phyloP scores from a whole-genome alignment of 108 stramenopile species.

The Skeletonema marinoi region DNA sequence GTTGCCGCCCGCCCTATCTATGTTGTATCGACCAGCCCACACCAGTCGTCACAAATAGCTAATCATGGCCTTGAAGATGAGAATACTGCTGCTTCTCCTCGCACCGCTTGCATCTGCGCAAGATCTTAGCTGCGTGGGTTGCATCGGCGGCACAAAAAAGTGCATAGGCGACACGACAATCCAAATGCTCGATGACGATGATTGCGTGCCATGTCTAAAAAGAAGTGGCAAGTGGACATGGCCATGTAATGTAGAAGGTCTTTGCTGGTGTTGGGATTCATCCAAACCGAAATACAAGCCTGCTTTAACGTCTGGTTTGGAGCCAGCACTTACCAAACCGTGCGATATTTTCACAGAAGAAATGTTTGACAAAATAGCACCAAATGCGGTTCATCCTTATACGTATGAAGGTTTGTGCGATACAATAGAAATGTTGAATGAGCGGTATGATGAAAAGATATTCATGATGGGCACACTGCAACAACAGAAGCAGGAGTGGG shows the following conservation, averaged over 20 bases:
- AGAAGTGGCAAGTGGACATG: constrained; percentile 39
- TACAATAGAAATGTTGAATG: constrained; percentile 29
- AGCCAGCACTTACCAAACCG: constrained; percentile 28
- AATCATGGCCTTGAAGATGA: neutral
- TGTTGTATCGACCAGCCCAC: no score
- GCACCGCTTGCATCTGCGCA: neutral
- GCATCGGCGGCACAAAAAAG: constrained; percentile 29
- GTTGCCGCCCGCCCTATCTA: no score
- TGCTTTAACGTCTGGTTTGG: constrained; percentile 16
- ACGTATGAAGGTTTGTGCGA: constrained; percentile 47
- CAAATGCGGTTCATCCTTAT: constrained; percentile 45
- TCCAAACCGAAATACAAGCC: constrained; percentile 41
- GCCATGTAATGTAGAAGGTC: constrained; percentile 28
- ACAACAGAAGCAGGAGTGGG: constrained; percentile 43
- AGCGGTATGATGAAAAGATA: constrained; percentile 42
- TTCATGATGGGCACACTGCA: constrained; percentile 40
- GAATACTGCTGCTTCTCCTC: neutral
- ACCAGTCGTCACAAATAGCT: no score
- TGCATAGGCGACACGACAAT: constrained; percentile 39
- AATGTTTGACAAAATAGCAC: constrained; percentile 37
- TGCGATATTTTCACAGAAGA: constrained; percentile 45
- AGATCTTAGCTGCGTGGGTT: constrained; percentile 32
- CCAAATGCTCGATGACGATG: constrained; percentile 31
- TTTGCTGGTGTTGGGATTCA: constrained; percentile 53
- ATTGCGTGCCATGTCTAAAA: constrained; percentile 36